Evolutionary conservation across 2,329 filamentous ascomycete genomes (phyloP).

Genomic region (Gremmenia infestans): DNA sequence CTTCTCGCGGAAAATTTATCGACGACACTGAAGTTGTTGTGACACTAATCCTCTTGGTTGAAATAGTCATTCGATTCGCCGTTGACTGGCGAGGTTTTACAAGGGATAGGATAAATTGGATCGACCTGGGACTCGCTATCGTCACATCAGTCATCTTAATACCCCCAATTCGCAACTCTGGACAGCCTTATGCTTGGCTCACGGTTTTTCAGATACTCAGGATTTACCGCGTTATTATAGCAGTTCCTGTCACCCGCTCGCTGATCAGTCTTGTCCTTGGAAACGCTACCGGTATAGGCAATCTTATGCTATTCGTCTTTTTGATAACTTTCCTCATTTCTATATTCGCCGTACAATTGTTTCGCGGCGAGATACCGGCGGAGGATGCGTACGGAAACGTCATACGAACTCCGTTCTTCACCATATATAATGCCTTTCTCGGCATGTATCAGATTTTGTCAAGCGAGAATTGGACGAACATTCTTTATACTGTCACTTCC

Average conservation of each 20-base stretch:
- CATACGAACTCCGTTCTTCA: slow-evolving; percentile 72
- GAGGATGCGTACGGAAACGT: slow-evolving; percentile 56
- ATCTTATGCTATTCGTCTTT: slow-evolving; percentile 94
- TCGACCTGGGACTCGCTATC: slow-evolving; percentile 75
- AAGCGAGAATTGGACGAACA: slow-evolving; percentile 90
- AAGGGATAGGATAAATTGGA: slow-evolving; percentile 65
- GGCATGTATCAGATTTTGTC: slow-evolving; percentile 98
- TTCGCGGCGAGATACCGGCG: slow-evolving; percentile 75
- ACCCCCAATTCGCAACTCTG: slow-evolving; percentile 69
- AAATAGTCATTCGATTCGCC: slow-evolving; percentile 75
- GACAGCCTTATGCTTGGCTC: slow-evolving; percentile 76
- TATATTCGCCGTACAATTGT: slow-evolving; percentile 89
- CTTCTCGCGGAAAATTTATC: slow-evolving; percentile 57
- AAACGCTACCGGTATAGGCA: slow-evolving; percentile 86
- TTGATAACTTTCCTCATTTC: slow-evolving; percentile 90
- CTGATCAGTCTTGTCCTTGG: slow-evolving; percentile 85
- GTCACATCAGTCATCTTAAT: slow-evolving; percentile 82
- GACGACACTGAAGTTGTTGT: slow-evolving; percentile 67
- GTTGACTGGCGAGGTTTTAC: slow-evolving; percentile 81
- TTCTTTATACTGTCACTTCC: slow-evolving; percentile 76
- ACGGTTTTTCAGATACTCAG: slow-evolving; percentile 90
- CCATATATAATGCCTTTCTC: slow-evolving; percentile 92
- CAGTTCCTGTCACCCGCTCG: slow-evolving; percentile 79
- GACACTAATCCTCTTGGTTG: slow-evolving; percentile 71
- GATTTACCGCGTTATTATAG: slow-evolving; percentile 86